These are phyloP conservation scores for Geranomyces michiganensis DNA, from an alignment of 192 early-diverging fungal species.

Conservation along the genomic window DNA sequence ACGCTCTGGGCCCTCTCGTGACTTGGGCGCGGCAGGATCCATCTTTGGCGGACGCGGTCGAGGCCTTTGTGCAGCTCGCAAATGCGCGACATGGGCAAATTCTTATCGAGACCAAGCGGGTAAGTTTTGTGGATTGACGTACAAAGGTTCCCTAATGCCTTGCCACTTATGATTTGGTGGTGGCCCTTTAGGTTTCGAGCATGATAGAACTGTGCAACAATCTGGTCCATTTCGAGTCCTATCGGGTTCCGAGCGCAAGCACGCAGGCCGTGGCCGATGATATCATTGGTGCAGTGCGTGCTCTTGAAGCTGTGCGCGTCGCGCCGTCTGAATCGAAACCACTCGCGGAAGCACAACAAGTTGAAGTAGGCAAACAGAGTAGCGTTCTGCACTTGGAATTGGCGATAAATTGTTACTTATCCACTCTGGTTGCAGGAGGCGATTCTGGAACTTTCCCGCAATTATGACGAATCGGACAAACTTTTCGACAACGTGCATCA, in stretches of 20 bases:
- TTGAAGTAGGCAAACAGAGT: not conserved
- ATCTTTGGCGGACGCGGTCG: slow-evolving; percentile 6
- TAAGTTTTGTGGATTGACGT: not conserved
- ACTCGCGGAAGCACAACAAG: not conserved
- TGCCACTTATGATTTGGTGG: too few species aligned
- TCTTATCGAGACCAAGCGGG: not conserved
- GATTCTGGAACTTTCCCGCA: not conserved
- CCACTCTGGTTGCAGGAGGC: not conserved
- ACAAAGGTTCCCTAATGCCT: too few species aligned
- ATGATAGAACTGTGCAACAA: slow-evolving; percentile 24
- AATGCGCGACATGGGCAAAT: not conserved
- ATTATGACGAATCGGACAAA: slow-evolving; percentile 6
- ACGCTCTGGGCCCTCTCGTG: not conserved
- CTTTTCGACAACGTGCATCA: slow-evolving; percentile 2
- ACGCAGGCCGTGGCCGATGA: slow-evolving; percentile 20
- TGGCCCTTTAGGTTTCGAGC: not conserved
- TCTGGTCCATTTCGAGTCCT: slow-evolving; percentile 34
- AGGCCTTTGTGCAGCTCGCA: not conserved
- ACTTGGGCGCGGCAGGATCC: not conserved
- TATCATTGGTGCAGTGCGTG: not conserved
- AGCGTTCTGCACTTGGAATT: too few species aligned
- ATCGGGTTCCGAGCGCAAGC: slow-evolving; percentile 9
- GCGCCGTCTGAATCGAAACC: not conserved
- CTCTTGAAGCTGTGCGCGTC: not conserved
- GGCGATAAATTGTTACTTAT: too few species aligned